Evolutionary conservation across 208 protist species (phyloP).

Genomic region (Trypanosoma platydactyli): DNA sequence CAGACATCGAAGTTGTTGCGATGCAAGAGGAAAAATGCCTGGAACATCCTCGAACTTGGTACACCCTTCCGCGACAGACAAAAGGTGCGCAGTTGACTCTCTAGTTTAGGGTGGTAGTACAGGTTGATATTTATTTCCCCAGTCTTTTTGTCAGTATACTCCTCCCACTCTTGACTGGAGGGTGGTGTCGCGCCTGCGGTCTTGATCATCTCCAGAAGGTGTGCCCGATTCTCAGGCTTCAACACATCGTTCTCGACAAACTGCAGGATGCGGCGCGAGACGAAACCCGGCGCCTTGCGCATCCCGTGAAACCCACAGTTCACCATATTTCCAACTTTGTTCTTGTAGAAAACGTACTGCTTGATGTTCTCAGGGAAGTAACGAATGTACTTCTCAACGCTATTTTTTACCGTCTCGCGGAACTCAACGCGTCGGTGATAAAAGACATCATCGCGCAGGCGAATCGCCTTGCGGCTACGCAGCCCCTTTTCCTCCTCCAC

Average conservation of each 20-base stretch:
- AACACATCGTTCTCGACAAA: constrained; percentile 40
- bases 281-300: constrained; percentile 23
- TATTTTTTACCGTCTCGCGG: constrained; percentile 37
- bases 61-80: neutral
- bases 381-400: constrained; percentile 62
- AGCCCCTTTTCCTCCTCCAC: constrained; percentile 25
- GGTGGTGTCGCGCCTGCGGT: constrained; percentile 36
- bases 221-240: constrained; percentile 38
- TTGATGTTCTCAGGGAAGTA: constrained; percentile 65
- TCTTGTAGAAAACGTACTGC: constrained; percentile 67
- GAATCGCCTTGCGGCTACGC: constrained; percentile 25
- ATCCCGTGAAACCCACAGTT: constrained; percentile 22
- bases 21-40: constrained; percentile 29
- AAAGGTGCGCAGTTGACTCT: constrained; percentile 18
- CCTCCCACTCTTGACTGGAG: constrained; percentile 44
- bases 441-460: constrained; percentile 50
- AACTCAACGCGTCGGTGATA: constrained; percentile 37
- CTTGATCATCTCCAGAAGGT: constrained; percentile 49
- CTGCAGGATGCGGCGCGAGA: constrained; percentile 21
- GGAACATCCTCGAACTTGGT: neutral
- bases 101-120: constrained; percentile 19
- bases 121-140: constrained; percentile 68
- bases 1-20: constrained; percentile 36
- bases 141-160: constrained; percentile 54
- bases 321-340: neutral